phyloP scores from a whole-genome alignment of 306 rosid genomes.

The Lagenaria siceraria region DNA sequence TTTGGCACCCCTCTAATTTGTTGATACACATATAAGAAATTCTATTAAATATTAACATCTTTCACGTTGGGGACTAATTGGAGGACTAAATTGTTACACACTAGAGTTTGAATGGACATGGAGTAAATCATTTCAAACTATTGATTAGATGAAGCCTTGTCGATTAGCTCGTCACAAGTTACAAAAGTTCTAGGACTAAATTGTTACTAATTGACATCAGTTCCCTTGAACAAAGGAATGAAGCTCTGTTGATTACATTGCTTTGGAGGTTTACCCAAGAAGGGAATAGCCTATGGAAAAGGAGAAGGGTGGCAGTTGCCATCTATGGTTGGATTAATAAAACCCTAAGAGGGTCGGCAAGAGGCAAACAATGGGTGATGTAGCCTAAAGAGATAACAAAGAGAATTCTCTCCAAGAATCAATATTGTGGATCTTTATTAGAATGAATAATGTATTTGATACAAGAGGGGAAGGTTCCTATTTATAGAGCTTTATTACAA shows the following conservation, averaged over 20 bases:
- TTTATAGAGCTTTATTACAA: no score
- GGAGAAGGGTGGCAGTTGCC: background rate
- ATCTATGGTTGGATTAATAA: background rate
- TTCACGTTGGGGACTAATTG: background rate
- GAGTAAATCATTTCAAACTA: background rate
- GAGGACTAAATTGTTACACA: background rate
- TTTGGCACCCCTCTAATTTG: background rate
- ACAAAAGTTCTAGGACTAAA: background rate
- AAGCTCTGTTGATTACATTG: background rate
- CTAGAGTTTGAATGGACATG: background rate
- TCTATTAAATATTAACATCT: background rate
- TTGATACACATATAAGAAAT: background rate
- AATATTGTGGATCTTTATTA: no score
- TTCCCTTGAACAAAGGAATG: background rate
- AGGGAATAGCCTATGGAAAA: background rate
- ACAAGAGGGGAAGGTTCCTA: no score
- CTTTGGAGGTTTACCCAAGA: background rate
- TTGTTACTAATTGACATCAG: background rate
- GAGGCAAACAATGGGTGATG: no score
- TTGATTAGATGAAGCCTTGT: background rate
- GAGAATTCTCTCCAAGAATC: no score
- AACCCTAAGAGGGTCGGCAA: background rate
- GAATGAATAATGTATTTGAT: no score
- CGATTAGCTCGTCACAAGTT: background rate
- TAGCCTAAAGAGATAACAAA: no score